A percentile compares a stretch with the other conserved stretches of the same genome.
Conservation (phyloP, 225 moss, liverwort and hornwort genomes). For the Pseudisothecium myosuroides region DNA sequence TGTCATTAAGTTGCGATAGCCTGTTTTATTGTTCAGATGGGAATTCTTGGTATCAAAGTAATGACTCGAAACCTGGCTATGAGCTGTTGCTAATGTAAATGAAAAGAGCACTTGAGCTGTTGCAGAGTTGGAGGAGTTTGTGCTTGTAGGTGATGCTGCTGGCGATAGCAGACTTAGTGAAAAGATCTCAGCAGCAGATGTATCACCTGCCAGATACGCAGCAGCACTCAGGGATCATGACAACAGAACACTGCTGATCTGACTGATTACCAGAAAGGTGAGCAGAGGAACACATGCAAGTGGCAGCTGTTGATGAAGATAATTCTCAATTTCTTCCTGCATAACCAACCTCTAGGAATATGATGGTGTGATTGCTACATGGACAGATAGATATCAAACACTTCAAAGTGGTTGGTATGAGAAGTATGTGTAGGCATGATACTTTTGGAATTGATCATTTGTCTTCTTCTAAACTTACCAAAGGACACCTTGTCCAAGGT, state of each 20-base stretch:
- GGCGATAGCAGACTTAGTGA: background rate
- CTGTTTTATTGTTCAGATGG: background rate
- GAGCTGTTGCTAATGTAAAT: background rate
- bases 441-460: background rate
- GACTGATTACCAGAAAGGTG: background rate
- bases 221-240: background rate
- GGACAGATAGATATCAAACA: background rate
- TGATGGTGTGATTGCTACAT: background rate
- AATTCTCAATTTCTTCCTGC: background rate
- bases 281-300: constrained; percentile 1
- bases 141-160: constrained; percentile 18
- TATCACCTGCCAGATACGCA: background rate
- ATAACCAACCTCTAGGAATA: background rate
- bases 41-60: background rate
- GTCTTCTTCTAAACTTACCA: background rate
- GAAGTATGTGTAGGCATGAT: background rate
- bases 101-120: background rate
- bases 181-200: background rate
- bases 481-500: background rate
- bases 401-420: background rate
- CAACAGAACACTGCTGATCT: constrained; percentile 12
- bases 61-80: background rate
- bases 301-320: background rate
- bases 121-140: constrained; percentile 34
- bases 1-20: background rate